Evolutionary conservation across 345 rosid genomes (phyloP).

Genomic region (Nephelium lappaceum): DNA sequence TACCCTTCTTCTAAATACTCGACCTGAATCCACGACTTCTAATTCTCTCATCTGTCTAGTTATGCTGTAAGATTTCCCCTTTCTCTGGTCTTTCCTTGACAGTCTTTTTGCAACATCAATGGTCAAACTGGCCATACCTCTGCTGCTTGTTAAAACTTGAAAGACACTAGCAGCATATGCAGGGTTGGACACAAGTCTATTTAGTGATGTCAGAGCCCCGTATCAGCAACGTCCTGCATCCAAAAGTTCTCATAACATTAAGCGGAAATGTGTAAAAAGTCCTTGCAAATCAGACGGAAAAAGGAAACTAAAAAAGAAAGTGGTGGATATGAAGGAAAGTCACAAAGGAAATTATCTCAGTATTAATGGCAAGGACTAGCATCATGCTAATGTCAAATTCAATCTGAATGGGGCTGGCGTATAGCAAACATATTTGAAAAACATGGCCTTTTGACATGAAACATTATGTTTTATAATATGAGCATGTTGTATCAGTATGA

Average conservation of each 20-base stretch:
- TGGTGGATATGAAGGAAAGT: not conserved
- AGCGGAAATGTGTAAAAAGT: not conserved
- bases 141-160: constrained; percentile 58
- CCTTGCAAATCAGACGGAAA: not conserved
- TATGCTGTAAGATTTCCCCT: constrained; percentile 28
- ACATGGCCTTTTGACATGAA: too few relatives aligned
- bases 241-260: not conserved
- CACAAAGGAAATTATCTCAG: not conserved
- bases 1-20: constrained; percentile 59
- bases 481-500: too few relatives aligned
- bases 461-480: too few relatives aligned
- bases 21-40: constrained; percentile 69
- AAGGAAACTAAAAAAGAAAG: not conserved
- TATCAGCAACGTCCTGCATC: constrained; percentile 60
- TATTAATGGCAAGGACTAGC: not conserved
- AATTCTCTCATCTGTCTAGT: constrained; percentile 50
- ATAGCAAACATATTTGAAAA: too few relatives aligned
- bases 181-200: constrained; percentile 72
- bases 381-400: not conserved
- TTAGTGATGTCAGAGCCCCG: constrained; percentile 74
- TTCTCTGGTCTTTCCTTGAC: constrained; percentile 46
- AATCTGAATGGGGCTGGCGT: too few relatives aligned
- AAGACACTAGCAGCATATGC: constrained; percentile 55
- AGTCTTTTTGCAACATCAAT: constrained; percentile 69
- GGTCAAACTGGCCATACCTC: constrained; percentile 82